Base-by-base conservation (phyloP, 345 rosid species). In the Eucalyptus leucophloia region DNA sequence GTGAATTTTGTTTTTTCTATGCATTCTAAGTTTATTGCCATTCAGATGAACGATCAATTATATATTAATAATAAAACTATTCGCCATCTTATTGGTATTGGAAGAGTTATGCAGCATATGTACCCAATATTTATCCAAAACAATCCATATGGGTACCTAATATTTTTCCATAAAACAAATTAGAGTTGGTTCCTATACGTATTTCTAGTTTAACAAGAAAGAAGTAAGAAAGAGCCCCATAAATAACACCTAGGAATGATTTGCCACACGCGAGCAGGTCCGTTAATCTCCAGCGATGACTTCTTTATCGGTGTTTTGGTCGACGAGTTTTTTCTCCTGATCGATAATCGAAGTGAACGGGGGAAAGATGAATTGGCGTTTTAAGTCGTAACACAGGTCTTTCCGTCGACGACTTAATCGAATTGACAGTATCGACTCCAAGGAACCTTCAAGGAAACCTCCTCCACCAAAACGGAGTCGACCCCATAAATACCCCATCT, bases 71-170 rank as follows among this genome's bases (percentile, higher is more conserved):
- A 77, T 37, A 19, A 77, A 77, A 3, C 30, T 1, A 77, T 19
- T 9, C 16, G 12, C 5, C 83, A 1, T 77, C 47, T 19, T 12
- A 1, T 2, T 72, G 45, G 45, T 6, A 2, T 72, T 0, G 12
- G 14, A 19, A 37, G 2, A 21, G 28, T 72, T 37, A 37, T 8
- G 1, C 45, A 34, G 3, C 83, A 2, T 77, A 19, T 37, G 16
- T 21, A 21, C 47, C 15, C 28, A 0, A 77, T 21, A 37, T 2
- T 72, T 37, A 37, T 37, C 16, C 82, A 19, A 72, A 19, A 72
- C 12, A 72, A 72, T 9, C 83, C 45, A 37, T 11, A 1, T 77
- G 45, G 12, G 3, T 11, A 6, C 83, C 83, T 77, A 37, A 0
- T 77, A 6, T 37, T 37, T 34, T 69, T 9, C 80, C 81, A 17